These are phyloP conservation scores for baker's yeast (Saccharomyces cerevisiae) DNA, from an alignment of 805 yeast species.

Conservation along the genomic window DNA sequence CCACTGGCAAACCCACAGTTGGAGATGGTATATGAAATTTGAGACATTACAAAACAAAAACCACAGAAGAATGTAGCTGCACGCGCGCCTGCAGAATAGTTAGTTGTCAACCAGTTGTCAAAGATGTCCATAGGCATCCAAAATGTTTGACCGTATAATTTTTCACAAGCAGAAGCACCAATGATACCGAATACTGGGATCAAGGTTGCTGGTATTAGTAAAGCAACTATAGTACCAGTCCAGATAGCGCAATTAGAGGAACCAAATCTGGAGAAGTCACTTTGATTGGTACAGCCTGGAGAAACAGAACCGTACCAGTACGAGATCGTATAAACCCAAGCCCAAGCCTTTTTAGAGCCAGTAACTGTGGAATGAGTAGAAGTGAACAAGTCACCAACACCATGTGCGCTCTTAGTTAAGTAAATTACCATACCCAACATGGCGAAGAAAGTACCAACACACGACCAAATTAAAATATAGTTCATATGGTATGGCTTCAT, in stretches of 20 bases:
- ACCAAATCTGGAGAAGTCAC: constrained; percentile 36
- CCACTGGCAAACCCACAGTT: too few species aligned
- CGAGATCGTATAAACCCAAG: constrained; percentile 36
- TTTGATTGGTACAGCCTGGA: constrained; percentile 35
- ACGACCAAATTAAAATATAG: constrained; percentile 30
- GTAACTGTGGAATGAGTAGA: constrained; percentile 23
- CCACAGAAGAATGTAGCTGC: too few species aligned
- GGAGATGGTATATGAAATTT: too few species aligned
- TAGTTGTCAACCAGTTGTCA: too few species aligned
- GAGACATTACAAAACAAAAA: too few species aligned
- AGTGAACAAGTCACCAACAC: constrained; percentile 30
- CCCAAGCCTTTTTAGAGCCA: constrained; percentile 35
- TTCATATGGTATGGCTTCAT: constrained; percentile 40
- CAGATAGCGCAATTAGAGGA: constrained; percentile 27
- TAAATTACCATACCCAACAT: constrained; percentile 36
- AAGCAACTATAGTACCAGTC: constrained; percentile 30
- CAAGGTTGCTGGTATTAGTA: constrained; percentile 33
- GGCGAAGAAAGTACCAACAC: constrained; percentile 33
- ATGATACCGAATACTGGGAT: constrained; percentile 24
- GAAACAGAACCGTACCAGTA: constrained; percentile 37
- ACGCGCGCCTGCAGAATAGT: too few species aligned
- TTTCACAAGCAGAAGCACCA: too few species aligned
- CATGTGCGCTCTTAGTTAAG: constrained; percentile 28
- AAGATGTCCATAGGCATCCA: too few species aligned
- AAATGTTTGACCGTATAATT: too few species aligned